Conservation (phyloP, 2,329 filamentous ascomycete genomes). For the Pseudogymnoascus sp. region DNA sequence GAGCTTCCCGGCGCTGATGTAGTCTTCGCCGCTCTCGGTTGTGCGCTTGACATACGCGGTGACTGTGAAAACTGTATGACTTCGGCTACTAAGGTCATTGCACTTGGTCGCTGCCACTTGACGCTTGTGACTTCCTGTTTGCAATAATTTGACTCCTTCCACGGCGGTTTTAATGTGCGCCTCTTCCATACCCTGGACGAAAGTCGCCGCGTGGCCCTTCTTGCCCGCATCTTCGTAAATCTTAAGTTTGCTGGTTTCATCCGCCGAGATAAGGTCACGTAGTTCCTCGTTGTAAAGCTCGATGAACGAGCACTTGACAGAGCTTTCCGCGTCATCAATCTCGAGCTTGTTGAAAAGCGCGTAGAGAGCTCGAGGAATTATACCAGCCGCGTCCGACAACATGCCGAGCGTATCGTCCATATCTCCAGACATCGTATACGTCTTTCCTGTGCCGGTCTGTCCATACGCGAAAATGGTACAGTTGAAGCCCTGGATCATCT, state of each 20-base stretch:
- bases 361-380: conserved; percentile 86
- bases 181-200: conserved; percentile 98
- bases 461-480: conserved; percentile 99
- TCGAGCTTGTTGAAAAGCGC: conserved; percentile 81
- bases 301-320: conserved; percentile 96
- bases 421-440: conserved; percentile 98
- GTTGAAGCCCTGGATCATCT: conserved; percentile 94
- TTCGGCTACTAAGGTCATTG: conserved; percentile 94
- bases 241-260: conserved; percentile 81
- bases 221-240: conserved; percentile 88
- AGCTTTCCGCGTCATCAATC: conserved; percentile 68
- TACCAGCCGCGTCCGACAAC: conserved; percentile 84
- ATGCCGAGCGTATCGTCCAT: conserved; percentile 83
- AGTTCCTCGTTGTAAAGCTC: conserved; percentile 98
- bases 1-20: conserved; percentile 82
- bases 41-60: conserved; percentile 82
- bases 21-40: conserved; percentile 78
- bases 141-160: conserved; percentile 81
- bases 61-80: conserved; percentile 95
- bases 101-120: conserved; percentile 99
- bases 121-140: conserved; percentile 81
- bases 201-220: conserved; percentile 73
- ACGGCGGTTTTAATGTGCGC: conserved; percentile 78
- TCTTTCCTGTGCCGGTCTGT: conserved; percentile 96
- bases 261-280: conserved; percentile 73